Percentiles rank a stretch among this genome's conserved stretches.
Evolutionary conservation across 768 basidiomycete species (phyloP).

Genomic region (Cystobasidium onofrii): DNA sequence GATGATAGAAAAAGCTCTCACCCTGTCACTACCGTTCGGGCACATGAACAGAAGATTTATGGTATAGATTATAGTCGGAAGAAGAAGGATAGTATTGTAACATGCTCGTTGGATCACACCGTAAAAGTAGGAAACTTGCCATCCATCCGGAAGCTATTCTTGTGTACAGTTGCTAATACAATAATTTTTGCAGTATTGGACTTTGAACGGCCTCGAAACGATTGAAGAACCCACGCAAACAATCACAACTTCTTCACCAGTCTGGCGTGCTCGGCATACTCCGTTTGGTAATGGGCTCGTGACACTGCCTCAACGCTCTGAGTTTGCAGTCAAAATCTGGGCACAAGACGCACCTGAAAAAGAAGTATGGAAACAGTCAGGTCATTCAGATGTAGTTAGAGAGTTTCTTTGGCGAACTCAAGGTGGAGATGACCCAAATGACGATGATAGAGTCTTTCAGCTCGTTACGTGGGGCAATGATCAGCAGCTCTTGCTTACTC

Average conservation of each 20-base stretch:
- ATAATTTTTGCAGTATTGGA: slow-evolving; percentile 41
- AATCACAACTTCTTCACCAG: slow-evolving; percentile 70
- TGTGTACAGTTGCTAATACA: too few relatives aligned
- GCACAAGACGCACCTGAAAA: slow-evolving; percentile 45
- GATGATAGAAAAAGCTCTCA: slow-evolving; percentile 66
- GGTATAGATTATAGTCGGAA: slow-evolving; percentile 92
- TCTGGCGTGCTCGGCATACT: slow-evolving; percentile 85
- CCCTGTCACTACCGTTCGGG: slow-evolving; percentile 55
- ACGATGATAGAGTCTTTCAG: slow-evolving; percentile 55
- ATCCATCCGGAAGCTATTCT: too few relatives aligned
- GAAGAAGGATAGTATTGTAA: slow-evolving; percentile 68
- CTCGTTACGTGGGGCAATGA: slow-evolving; percentile 81
- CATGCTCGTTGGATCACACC: slow-evolving; percentile 83
- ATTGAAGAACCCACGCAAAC: slow-evolving; percentile 35
- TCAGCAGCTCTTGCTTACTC: slow-evolving; percentile 83
- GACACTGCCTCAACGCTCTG: slow-evolving; percentile 71
- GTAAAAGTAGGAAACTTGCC: slow-evolving; percentile 40
- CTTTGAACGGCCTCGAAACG: slow-evolving; percentile 35
- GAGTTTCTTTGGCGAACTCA: slow-evolving; percentile 89
- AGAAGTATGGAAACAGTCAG: slow-evolving; percentile 58
- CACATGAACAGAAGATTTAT: slow-evolving; percentile 86
- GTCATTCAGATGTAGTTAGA: slow-evolving; percentile 81
- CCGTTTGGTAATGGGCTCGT: slow-evolving; percentile 80
- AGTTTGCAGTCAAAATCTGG: slow-evolving; percentile 78
- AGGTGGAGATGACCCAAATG: slow-evolving; percentile 52